Evolutionary conservation across 2,329 filamentous ascomycete genomes (phyloP).

Genomic region (Harringtonia lauricola): DNA sequence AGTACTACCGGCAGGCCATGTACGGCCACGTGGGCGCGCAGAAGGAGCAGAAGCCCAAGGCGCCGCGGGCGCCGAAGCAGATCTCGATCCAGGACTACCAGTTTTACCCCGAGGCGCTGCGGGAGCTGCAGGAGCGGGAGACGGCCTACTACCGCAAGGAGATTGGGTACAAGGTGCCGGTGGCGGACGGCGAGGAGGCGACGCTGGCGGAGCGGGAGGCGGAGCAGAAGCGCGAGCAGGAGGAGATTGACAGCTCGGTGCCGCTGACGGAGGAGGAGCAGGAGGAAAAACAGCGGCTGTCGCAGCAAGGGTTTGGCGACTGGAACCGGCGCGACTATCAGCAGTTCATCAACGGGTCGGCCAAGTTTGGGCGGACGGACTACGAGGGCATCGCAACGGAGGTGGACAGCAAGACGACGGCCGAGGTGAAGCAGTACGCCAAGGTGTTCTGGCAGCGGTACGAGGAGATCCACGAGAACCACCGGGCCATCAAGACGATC

Average conservation of each 20-base stretch:
- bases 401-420: slow-evolving; percentile 77
- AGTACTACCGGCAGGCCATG: slow-evolving; percentile 91
- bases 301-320: slow-evolving; percentile 75
- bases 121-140: slow-evolving; percentile 89
- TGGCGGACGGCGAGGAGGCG: slow-evolving; percentile 79
- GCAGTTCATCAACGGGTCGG: slow-evolving; percentile 92
- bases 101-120: slow-evolving; percentile 78
- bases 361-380: slow-evolving; percentile 79
- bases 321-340: slow-evolving; percentile 99
- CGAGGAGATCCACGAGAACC: slow-evolving; percentile 78
- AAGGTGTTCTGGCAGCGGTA: slow-evolving; percentile 96
- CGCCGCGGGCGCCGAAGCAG: slow-evolving; percentile 91
- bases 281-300: slow-evolving; percentile 72
- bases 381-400: slow-evolving; percentile 79
- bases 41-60: slow-evolving; percentile 83
- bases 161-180: slow-evolving; percentile 85
- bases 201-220: slow-evolving; percentile 76
- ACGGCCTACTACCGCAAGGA: slow-evolving; percentile 94
- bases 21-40: slow-evolving; percentile 63
- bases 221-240: slow-evolving; percentile 76
- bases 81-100: slow-evolving; percentile 90
- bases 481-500: slow-evolving; percentile 79
- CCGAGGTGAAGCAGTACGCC: slow-evolving; percentile 83
- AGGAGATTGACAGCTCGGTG: slow-evolving; percentile 85
- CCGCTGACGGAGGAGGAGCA: slow-evolving; percentile 83